These are phyloP conservation scores for Plantago ovata DNA, from an alignment of 257 asterid genomes.

Conservation along the genomic window DNA sequence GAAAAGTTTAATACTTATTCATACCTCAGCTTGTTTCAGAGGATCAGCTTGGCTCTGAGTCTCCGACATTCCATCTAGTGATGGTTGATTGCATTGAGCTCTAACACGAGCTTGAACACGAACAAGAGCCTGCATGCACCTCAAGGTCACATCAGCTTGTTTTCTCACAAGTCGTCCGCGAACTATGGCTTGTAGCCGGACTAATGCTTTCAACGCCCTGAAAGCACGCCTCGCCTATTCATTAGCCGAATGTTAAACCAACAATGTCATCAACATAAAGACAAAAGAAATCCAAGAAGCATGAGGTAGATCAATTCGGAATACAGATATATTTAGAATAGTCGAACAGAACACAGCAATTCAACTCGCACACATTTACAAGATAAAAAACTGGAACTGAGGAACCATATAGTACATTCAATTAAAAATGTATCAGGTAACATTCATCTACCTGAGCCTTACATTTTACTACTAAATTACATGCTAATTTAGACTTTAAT, in stretches of 20 bases:
- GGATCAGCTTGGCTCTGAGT: constrained; percentile 36
- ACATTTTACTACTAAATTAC: too few relatives aligned
- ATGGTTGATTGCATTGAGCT: constrained; percentile 48
- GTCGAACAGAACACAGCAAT: too few relatives aligned
- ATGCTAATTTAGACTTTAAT: too few relatives aligned
- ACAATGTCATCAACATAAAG: not conserved
- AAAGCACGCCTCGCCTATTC: constrained; percentile 80
- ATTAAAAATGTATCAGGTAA: too few relatives aligned
- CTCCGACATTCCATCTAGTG: constrained; percentile 24
- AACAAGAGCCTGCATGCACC: constrained; percentile 91
- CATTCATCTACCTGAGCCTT: too few relatives aligned
- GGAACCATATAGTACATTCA: too few relatives aligned
- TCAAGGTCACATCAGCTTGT: constrained; percentile 78
- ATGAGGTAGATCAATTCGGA: too few relatives aligned
- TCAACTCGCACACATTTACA: too few relatives aligned
- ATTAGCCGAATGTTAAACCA: not conserved
- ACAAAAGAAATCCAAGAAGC: not conserved
- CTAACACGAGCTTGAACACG: constrained; percentile 80
- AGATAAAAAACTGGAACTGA: too few relatives aligned
- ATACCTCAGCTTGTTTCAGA: constrained; percentile 61
- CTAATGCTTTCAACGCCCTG: constrained; percentile 82
- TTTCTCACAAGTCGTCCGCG: constrained; percentile 80
- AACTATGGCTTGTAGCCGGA: constrained; percentile 88
- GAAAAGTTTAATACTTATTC: not conserved
- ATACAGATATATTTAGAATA: too few relatives aligned